Evolutionary conservation across 2,329 filamentous ascomycete species (phyloP).

Genomic region (Verticillium klebahnii): DNA sequence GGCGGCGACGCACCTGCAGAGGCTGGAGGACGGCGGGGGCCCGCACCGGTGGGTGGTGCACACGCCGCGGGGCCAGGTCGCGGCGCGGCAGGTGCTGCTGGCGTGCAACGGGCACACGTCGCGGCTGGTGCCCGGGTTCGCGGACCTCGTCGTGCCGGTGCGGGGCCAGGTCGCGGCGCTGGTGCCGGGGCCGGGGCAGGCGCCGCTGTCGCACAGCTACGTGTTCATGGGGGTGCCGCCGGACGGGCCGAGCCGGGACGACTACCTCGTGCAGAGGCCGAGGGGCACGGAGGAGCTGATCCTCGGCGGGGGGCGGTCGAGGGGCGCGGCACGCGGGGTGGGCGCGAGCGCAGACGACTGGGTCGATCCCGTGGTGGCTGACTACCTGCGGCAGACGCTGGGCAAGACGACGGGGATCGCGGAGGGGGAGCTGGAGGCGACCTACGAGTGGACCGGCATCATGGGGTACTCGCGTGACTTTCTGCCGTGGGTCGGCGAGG

Average conservation of each 20-base stretch:
- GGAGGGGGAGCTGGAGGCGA: conserved; percentile 40
- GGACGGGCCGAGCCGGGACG: conserved; percentile 46
- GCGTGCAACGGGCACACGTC: conserved; percentile 85
- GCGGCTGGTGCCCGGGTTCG: conserved; percentile 63
- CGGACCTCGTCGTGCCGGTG: conserved; percentile 70
- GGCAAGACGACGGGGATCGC: conserved; percentile 25
- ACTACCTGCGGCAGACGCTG: conserved; percentile 48
- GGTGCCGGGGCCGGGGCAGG: conserved; percentile 38
- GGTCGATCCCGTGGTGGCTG: conserved; percentile 50
- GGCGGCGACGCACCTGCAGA: conserved; percentile 49
- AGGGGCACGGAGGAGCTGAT: conserved; percentile 56
- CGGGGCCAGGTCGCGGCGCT: conserved; percentile 69
- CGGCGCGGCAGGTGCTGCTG: conserved; percentile 61
- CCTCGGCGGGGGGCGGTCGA: conserved; percentile 63
- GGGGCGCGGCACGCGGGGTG: conserved; percentile 46
- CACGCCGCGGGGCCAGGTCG: conserved; percentile 65
- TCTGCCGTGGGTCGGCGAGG: conserved; percentile 64
- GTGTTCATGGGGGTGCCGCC: conserved; percentile 43
- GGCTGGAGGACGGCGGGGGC: not conserved
- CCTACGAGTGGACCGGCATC: conserved; percentile 72
- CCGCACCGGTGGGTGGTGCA: conserved; percentile 51
- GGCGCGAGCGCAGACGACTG: conserved; percentile 56
- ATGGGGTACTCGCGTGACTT: conserved; percentile 71
- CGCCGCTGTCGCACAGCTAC: conserved; percentile 46
- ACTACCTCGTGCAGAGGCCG: conserved; percentile 71